These are phyloP conservation scores for Saposhnikovia divaricata DNA, from an alignment of 129 eudicot genomes.

Conservation along the genomic window DNA sequence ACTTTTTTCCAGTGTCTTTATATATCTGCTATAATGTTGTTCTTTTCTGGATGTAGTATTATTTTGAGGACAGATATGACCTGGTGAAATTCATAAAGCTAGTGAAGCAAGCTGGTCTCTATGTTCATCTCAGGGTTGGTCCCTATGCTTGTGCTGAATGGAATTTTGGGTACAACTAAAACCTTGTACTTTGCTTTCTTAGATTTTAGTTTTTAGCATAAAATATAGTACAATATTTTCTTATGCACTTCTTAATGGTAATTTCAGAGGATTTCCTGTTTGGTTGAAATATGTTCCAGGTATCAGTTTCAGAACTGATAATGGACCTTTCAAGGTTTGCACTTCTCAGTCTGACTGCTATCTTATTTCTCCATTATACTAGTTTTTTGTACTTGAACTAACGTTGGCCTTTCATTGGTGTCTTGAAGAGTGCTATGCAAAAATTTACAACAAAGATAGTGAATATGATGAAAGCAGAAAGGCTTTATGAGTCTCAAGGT, in stretches of 20 bases:
- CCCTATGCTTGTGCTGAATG: constrained; percentile 99
- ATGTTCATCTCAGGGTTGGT: constrained; percentile 90
- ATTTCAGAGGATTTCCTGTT: constrained; percentile 59
- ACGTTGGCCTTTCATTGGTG: background rate
- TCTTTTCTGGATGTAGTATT: constrained; percentile 3
- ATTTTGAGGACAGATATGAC: constrained; percentile 91
- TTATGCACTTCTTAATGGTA: background rate
- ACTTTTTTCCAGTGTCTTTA: background rate
- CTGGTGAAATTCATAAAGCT: constrained; percentile 91
- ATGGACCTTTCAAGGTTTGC: constrained; percentile 53
- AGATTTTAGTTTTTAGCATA: background rate
- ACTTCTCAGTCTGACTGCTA: background rate
- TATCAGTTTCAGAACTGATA: constrained; percentile 54
- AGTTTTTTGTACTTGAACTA: background rate
- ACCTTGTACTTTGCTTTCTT: background rate
- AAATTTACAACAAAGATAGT: constrained; percentile 53
- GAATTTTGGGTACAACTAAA: constrained; percentile 85
- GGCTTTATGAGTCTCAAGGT: constrained; percentile 44
- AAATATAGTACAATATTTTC: background rate
- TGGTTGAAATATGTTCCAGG: constrained; percentile 67
- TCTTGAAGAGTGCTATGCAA: constrained; percentile 47
- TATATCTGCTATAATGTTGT: background rate
- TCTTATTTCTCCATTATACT: background rate
- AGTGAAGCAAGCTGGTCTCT: constrained; percentile 86
- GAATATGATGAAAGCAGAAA: constrained; percentile 59